Percentiles rank a stretch among this genome's conserved stretches.
These are phyloP conservation scores for Flaveria linearis DNA, from an alignment of 129 eudicot genomes.

Conservation along the genomic window DNA sequence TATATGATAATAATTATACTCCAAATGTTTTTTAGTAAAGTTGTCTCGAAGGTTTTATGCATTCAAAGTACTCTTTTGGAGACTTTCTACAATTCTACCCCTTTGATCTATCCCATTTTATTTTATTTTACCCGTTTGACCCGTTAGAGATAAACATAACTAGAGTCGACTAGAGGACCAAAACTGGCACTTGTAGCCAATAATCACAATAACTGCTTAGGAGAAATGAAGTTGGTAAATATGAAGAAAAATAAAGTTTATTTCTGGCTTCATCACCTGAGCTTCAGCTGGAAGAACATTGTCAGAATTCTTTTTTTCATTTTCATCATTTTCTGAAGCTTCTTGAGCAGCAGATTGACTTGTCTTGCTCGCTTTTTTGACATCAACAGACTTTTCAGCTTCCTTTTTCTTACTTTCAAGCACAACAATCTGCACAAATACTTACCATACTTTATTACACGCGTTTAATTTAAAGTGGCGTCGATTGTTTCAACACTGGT, in stretches of 20 bases:
- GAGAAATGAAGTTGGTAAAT: background rate
- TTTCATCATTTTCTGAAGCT: slow-evolving; percentile 35
- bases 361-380: slow-evolving; percentile 34
- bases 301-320: slow-evolving; percentile 23
- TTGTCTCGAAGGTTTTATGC: background rate
- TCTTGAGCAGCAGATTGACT: slow-evolving; percentile 10
- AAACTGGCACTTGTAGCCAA: background rate
- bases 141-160: background rate
- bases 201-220: background rate
- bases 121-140: background rate
- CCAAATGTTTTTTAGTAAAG: background rate
- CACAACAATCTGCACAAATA: slow-evolving; percentile 51
- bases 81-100: background rate
- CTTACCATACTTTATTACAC: slow-evolving; percentile 15
- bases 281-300: slow-evolving; percentile 23
- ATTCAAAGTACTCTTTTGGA: background rate
- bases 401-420: slow-evolving; percentile 50
- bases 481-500: background rate
- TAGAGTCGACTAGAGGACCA: background rate
- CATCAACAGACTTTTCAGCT: slow-evolving; percentile 24
- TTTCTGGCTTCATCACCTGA: slow-evolving; percentile 39
- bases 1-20: no score
- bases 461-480: background rate
- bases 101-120: background rate
- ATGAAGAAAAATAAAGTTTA: background rate